A percentile compares a stretch with the other conserved stretches of the same genome.
Evolutionary conservation across 805 yeast species (phyloP).

Genomic region (Metschnikowia cerradonensis): DNA sequence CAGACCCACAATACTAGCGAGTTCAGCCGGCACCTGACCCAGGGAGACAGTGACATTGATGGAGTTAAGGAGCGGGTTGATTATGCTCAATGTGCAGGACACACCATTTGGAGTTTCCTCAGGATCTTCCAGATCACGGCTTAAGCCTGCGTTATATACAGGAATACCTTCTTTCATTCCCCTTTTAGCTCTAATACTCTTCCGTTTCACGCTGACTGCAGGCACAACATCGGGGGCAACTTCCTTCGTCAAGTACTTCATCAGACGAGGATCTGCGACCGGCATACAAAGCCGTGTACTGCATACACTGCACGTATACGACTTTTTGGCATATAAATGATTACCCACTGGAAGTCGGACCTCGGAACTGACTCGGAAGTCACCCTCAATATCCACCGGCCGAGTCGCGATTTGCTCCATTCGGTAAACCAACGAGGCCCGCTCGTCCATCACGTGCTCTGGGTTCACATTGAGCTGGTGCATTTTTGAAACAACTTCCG

Average conservation of each 20-base stretch:
- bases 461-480: slow-evolving; percentile 7
- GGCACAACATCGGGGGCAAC: slow-evolving; percentile 37
- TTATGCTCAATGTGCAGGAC: slow-evolving; percentile 24
- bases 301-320: slow-evolving; percentile 29
- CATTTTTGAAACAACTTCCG: slow-evolving; percentile 5
- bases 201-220: slow-evolving; percentile 19
- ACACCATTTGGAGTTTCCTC: neutral
- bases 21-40: slow-evolving; percentile 16
- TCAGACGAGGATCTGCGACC: slow-evolving; percentile 22
- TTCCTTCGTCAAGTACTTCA: slow-evolving; percentile 28
- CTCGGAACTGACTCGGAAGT: neutral
- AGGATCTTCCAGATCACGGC: neutral
- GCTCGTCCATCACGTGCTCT: slow-evolving; percentile 4
- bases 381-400: slow-evolving; percentile 10
- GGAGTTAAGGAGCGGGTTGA: slow-evolving; percentile 28
- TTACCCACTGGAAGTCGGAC: slow-evolving; percentile 22
- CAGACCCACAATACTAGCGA: slow-evolving; percentile 2
- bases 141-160: too few relatives aligned
- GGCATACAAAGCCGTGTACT: slow-evolving; percentile 25
- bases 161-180: neutral
- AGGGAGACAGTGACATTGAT: slow-evolving; percentile 23
- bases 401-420: slow-evolving; percentile 4
- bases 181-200: too few relatives aligned
- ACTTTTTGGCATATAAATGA: slow-evolving; percentile 23
- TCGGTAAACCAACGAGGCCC: slow-evolving; percentile 5